phyloP scores from a whole-genome alignment of 441 rosid genomes.

The Isatis lusitanica region DNA sequence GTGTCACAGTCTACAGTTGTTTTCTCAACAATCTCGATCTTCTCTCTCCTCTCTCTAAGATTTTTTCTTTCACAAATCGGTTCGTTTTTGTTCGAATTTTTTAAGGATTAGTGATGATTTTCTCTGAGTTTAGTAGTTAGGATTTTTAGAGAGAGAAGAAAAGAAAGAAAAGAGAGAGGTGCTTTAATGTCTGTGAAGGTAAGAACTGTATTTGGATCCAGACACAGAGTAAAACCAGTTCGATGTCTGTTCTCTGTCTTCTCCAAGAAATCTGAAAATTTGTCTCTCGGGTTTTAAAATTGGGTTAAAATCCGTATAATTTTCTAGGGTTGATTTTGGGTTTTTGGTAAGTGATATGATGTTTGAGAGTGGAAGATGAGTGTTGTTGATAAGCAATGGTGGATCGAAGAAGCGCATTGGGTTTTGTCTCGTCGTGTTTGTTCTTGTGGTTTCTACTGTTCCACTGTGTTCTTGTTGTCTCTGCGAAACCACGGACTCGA shows the following conservation, averaged over 20 bases:
- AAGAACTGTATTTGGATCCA: conserved; percentile 35
- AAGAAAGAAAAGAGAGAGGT: conserved; percentile 22
- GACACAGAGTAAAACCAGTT: conserved; percentile 23
- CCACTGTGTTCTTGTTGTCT: conserved; percentile 39
- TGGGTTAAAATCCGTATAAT: neutral
- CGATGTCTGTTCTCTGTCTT: conserved; percentile 22
- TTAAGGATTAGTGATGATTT: conserved; percentile 11
- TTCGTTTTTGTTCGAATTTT: conserved; percentile 1
- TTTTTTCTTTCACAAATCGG: conserved; percentile 2
- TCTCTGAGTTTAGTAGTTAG: conserved; percentile 31
- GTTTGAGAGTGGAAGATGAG: conserved; percentile 29
- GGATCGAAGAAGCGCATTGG: conserved; percentile 47
- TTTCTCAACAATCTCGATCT: conserved; percentile 43
- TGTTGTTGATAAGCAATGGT: conserved; percentile 54
- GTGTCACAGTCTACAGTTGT: conserved; percentile 38
- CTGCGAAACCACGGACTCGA: conserved; percentile 49
- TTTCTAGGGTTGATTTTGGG: conserved; percentile 6
- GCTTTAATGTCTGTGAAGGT: conserved; percentile 39
- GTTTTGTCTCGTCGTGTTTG: conserved; percentile 38
- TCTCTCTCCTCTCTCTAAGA: conserved; percentile 25
- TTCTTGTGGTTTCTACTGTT: conserved; percentile 41
- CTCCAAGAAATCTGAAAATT: conserved; percentile 12
- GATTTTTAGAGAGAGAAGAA: conserved; percentile 33
- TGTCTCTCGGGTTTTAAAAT: conserved; percentile 38
- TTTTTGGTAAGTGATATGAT: conserved; percentile 9